Conservation (phyloP, 2,329 filamentous ascomycete species). For the Cordyceps cicadae region DNA sequence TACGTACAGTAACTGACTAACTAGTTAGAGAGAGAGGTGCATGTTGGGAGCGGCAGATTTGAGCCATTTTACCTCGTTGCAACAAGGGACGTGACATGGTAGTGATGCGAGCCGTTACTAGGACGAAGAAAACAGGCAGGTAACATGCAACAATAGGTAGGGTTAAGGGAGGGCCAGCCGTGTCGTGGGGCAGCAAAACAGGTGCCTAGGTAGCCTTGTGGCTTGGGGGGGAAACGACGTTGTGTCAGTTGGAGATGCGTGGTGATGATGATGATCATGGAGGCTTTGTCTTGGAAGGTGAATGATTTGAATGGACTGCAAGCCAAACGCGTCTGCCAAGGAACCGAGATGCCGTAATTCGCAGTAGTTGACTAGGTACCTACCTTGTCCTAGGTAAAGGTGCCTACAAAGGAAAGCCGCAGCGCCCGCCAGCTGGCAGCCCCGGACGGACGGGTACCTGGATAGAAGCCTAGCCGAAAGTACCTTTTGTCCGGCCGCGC, state of each 20-base stretch:
- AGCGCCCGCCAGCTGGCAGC: not conserved
- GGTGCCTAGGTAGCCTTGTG: conserved; percentile 5
- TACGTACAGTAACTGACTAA: too few species aligned
- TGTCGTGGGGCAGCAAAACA: not conserved
- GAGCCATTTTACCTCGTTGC: not conserved
- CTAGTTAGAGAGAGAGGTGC: not conserved
- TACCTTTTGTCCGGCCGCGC: conserved; percentile 9
- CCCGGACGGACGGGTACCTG: conserved; percentile 4
- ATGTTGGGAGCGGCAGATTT: not conserved
- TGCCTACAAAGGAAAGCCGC: not conserved
- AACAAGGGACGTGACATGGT: conserved; percentile 12
- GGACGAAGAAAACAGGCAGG: not conserved
- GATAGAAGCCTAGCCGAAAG: conserved; percentile 6
- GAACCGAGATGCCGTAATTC: not conserved
- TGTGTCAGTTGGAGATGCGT: not conserved
- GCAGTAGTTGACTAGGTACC: too few species aligned
- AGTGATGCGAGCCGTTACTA: not conserved
- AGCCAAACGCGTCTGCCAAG: not conserved
- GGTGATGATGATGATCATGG: not conserved
- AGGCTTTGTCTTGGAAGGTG: not conserved
- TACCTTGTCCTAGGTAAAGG: too few species aligned
- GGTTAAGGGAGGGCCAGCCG: conserved; percentile 1
- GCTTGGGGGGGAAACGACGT: not conserved
- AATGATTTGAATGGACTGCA: not conserved
- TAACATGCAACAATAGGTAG: not conserved